These are phyloP conservation scores for Ilyonectria destructans DNA, from an alignment of 2,329 filamentous ascomycete species.

Conservation along the genomic window DNA sequence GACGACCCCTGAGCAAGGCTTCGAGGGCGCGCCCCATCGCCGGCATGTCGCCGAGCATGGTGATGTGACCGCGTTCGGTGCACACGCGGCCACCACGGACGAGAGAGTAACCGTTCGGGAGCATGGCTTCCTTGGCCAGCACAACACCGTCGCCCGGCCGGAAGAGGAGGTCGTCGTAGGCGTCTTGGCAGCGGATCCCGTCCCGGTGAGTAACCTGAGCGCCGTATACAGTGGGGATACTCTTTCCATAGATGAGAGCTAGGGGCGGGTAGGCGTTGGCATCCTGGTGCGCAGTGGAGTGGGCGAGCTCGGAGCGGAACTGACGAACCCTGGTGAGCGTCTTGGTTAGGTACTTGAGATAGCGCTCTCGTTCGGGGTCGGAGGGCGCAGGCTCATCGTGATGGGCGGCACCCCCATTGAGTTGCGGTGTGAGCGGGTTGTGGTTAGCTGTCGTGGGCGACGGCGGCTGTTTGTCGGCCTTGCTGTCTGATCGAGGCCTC, in stretches of 20 bases:
- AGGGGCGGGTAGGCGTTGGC: constrained; percentile 87
- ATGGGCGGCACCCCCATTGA: constrained; percentile 43
- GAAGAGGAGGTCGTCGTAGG: constrained; percentile 90
- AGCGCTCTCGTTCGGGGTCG: constrained; percentile 51
- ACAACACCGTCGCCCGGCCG: constrained; percentile 92
- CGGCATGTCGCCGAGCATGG: constrained; percentile 86
- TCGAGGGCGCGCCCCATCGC: constrained; percentile 83
- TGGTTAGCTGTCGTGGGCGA: constrained; percentile 45
- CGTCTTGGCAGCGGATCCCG: constrained; percentile 82
- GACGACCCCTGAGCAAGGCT: constrained; percentile 77
- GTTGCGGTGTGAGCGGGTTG: constrained; percentile 49
- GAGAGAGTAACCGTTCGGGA: constrained; percentile 84
- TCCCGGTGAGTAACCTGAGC: constrained; percentile 82
- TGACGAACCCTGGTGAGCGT: constrained; percentile 79
- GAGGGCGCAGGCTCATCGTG: constrained; percentile 45
- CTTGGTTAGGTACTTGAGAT: constrained; percentile 79
- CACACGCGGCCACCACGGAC: constrained; percentile 83
- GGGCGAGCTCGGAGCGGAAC: constrained; percentile 84
- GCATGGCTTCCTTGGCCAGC: constrained; percentile 87
- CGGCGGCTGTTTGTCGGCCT: constrained; percentile 53
- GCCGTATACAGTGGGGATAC: constrained; percentile 87
- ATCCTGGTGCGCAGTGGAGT: constrained; percentile 71
- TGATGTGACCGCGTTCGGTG: constrained; percentile 90
- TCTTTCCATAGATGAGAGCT: constrained; percentile 89
- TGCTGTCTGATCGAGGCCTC: constrained; percentile 62